Base-by-base conservation (phyloP, 2,329 filamentous ascomycete genomes). In the Colletotrichum liriopes region DNA sequence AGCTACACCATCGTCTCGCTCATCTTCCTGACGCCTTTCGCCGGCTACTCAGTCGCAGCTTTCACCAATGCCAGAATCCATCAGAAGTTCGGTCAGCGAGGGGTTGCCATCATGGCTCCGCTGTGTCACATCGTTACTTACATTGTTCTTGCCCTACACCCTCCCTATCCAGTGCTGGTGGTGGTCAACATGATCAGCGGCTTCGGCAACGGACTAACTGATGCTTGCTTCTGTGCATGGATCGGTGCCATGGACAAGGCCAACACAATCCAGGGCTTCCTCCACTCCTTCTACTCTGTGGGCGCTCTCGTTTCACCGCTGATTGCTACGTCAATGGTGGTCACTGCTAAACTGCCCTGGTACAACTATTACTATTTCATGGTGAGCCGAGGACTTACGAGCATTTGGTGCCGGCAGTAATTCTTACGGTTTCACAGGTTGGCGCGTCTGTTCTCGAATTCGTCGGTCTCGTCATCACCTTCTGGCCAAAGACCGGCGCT, bases 301-400 rank as follows among this genome's bases (percentile, higher is more conserved):
- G 92, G 92, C 0, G 92, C 91, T 0, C 86, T 92, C 0, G 82
- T 93, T 2, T 84, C 89, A 4, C 92, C 92, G 0, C 78, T 93
- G 2, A 87, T 93, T 67, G 91, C 91, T 0, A 93, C 92, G 0
- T 87, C 86, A 0, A 89, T 94, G 86, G 89, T 94, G 39, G 90
- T 90, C 0, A 88, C 87, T 64, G 88, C 85, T 0, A 76, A 81
- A 1, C 66, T 91, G 72, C 86, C 86, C 0, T 94, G 93, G 93
- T 93, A 91, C 76, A 86, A 83, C 3, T 94, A 90, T 78, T 94
- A 93, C 77, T 93, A 93, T 77, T 81, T 93, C 67, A 92, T 93
- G 90, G 89, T 92, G 84, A 84, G 86, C 32, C 16, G 75, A 81
- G 62, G 12, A 26, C 5, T n/a, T 5, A 3, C 2, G 8, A 9